Conservation (phyloP, 805 yeast genomes). For the Barnettozyma californica region DNA sequence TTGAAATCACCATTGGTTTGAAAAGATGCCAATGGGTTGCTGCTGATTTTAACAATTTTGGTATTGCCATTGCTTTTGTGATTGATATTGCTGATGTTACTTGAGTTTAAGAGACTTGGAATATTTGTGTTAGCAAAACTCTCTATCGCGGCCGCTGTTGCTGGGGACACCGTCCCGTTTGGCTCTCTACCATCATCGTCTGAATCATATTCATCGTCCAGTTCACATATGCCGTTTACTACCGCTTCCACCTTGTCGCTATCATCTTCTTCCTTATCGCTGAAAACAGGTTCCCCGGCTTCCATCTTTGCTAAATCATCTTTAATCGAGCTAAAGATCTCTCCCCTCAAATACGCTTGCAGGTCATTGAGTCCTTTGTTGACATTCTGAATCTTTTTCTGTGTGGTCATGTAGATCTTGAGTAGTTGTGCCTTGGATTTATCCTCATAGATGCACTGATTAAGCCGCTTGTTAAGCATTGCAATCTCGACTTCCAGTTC, state of each 20-base stretch:
- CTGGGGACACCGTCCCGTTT: neutral
- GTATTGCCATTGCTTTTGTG: neutral
- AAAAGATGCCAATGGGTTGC: conserved; percentile 1
- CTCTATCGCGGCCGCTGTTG: neutral
- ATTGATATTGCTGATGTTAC: too few relatives aligned
- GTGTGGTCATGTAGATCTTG: conserved; percentile 4
- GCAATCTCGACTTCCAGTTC: conserved; percentile 9
- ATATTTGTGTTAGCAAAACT: neutral
- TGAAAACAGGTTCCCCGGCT: neutral
- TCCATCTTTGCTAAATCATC: neutral
- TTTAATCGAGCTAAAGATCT: conserved; percentile 3
- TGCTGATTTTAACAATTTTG: neutral
- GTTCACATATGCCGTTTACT: neutral
- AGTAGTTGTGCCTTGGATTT: conserved; percentile 7
- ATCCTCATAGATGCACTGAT: conserved; percentile 8
- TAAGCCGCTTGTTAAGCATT: conserved; percentile 6
- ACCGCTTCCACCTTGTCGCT: neutral
- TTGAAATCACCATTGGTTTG: conserved; percentile 3
- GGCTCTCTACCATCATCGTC: neutral
- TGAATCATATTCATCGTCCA: conserved; percentile 1
- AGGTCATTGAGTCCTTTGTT: conserved; percentile 4
- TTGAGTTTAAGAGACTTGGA: neutral
- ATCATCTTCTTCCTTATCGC: neutral
- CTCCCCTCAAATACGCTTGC: conserved; percentile 4
- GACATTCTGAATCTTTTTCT: conserved; percentile 3